Percentiles rank a stretch among this genome's conserved stretches.
phyloP scores from a whole-genome alignment of 2,329 filamentous ascomycete species.

The Fusarium sp. region DNA sequence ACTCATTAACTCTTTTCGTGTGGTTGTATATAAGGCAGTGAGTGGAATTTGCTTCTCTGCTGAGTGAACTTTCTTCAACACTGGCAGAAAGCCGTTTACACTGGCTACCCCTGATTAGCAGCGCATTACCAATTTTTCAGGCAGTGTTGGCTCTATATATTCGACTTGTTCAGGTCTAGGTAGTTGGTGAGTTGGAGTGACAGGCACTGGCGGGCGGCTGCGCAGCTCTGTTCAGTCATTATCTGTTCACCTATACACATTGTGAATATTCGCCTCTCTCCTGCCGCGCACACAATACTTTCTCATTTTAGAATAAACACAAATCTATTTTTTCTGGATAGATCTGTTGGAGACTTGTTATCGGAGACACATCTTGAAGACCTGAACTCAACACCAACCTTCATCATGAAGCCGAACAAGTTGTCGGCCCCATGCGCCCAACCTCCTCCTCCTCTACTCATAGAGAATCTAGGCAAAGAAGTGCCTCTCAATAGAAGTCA shows the following conservation, averaged over 20 bases:
- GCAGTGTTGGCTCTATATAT: neutral
- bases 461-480: conserved; percentile 5
- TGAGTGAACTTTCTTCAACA: neutral
- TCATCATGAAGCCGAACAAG: conserved; percentile 13
- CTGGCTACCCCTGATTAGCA: neutral
- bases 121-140: neutral
- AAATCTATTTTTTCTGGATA: neutral
- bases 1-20: neutral
- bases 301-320: neutral
- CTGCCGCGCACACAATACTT: neutral
- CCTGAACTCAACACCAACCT: neutral
- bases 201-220: conserved; percentile 9
- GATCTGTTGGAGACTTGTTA: neutral
- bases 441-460: conserved; percentile 30
- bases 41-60: neutral
- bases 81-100: neutral
- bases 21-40: neutral
- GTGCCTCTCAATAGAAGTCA: neutral
- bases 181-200: neutral
- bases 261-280: neutral
- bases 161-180: neutral
- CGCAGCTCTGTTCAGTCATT: neutral
- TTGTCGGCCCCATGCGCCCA: conserved; percentile 5
- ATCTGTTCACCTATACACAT: neutral
- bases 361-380: neutral